Base-by-base conservation (phyloP, 805 yeast genomes). In the Myxozyma vanderwaltii region DNA sequence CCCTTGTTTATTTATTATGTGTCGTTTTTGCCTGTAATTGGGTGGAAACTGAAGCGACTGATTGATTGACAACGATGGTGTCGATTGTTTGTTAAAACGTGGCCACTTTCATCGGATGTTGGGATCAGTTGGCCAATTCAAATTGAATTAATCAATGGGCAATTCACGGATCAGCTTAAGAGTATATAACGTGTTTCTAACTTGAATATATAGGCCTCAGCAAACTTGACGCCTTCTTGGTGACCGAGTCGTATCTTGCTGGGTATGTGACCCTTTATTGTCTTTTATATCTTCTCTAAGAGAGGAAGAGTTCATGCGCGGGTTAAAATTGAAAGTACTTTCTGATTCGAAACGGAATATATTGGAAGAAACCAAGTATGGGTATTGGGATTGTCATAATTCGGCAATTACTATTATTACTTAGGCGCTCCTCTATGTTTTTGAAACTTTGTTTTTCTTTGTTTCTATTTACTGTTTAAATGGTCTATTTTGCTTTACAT, bases 181-280 rank as follows among this genome's bases (percentile, higher is more conserved):
- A 7, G 33, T 7, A 29, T 7, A 7, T 29, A 7, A 10, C 33
- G 33, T 29, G 13, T 6, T 27, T 19, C 29, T 46, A 13, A 27
- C 15, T 29, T n/a, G 3, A 19, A 39, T 44, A n/a, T 15, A 1
- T 40, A 61, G 64, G 64, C 54, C 62, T 61, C 29, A 33, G 50
- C 41, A 50, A 43, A 33, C 64, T 61, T 17, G 35, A 58, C 58
- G n/a, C 21, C 19, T 61, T 58, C 45, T 47, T 61, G 54, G 38
- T 51, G 56, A 29, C 53, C 13, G 64, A 61, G 54, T 52, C 59
- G 44, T 61, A 58, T 50, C 54, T 61, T 72, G 91, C 89, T 78
- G 97, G 97, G 96, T 89, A 87, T 78, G 96, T 88, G 53, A 53
- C 17, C 15, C 46, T 36, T 38, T 17, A 38, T 10, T 13, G 17